A percentile compares a stretch with the other conserved stretches of the same genome.
Evolutionary conservation across 2,329 filamentous ascomycete genomes (phyloP).

Genomic region (Pseudocercospora crystallina): DNA sequence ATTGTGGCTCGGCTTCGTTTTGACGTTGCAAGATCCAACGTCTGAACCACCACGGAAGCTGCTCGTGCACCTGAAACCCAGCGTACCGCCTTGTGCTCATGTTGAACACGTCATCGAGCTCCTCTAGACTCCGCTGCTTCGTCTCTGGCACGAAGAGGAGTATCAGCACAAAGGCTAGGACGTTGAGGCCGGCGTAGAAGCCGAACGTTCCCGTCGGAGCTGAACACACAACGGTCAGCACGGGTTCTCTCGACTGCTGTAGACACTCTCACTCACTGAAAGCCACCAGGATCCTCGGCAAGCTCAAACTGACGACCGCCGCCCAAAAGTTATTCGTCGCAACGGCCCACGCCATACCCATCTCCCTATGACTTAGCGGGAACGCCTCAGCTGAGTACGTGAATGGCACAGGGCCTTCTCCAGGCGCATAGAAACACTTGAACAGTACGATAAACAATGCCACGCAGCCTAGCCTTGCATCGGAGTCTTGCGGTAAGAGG

Average conservation of each 20-base stretch:
- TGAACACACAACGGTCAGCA: too few species aligned
- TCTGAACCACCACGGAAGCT: conserved; percentile 7
- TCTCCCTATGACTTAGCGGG: conserved; percentile 32
- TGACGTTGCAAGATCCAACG: background rate
- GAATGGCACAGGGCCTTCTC: conserved; percentile 34
- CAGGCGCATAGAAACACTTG: conserved; percentile 26
- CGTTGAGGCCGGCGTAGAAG: conserved; percentile 60
- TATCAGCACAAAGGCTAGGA: conserved; percentile 62
- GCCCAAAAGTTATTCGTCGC: conserved; percentile 45
- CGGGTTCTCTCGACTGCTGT: too few species aligned
- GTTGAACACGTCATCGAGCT: conserved; percentile 49
- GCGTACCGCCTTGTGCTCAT: conserved; percentile 1
- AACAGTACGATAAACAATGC: conserved; percentile 33
- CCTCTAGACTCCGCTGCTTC: conserved; percentile 47
- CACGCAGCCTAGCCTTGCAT: conserved; percentile 34
- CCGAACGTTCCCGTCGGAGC: conserved; percentile 57
- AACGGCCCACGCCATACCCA: conserved; percentile 32
- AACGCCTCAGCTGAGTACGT: conserved; percentile 37
- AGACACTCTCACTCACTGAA: too few species aligned
- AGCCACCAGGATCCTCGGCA: conserved; percentile 47
- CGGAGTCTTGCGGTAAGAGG: conserved; percentile 38
- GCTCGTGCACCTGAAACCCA: conserved; percentile 3
- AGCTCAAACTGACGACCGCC: conserved; percentile 51
- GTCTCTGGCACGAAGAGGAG: conserved; percentile 47
- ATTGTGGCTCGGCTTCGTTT: background rate